These are phyloP conservation scores for Phytomonas sp. DNA, from an alignment of 208 protist genomes.

Conservation along the genomic window DNA sequence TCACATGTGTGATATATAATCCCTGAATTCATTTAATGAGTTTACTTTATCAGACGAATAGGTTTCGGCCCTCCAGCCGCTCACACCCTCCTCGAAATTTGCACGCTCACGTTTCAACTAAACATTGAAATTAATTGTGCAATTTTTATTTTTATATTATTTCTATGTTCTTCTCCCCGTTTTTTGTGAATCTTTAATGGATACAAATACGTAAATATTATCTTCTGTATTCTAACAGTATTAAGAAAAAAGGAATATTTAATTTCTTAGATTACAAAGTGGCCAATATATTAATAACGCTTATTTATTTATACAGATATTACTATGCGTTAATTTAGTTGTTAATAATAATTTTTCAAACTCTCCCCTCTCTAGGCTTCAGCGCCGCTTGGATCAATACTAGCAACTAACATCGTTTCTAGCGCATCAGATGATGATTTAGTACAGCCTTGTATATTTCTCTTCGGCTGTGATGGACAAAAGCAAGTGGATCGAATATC, in stretches of 20 bases:
- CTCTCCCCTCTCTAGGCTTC: background rate
- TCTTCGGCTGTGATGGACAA: background rate
- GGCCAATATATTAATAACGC: background rate
- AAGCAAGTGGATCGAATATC: constrained; percentile 26
- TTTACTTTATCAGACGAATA: background rate
- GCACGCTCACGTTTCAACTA: background rate
- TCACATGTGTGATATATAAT: background rate
- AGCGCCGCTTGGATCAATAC: background rate
- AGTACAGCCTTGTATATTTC: background rate
- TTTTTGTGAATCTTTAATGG: background rate
- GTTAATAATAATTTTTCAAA: background rate
- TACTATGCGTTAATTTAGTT: background rate
- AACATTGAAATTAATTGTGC: background rate
- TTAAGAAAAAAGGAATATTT: background rate
- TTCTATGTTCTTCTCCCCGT: background rate
- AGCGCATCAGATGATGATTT: background rate
- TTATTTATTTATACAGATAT: constrained; percentile 3
- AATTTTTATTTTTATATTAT: background rate
- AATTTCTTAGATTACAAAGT: background rate
- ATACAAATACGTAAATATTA: background rate
- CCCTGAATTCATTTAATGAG: background rate
- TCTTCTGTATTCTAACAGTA: background rate
- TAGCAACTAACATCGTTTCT: background rate
- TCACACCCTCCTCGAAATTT: background rate
- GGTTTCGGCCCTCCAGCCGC: background rate